Conservation (phyloP, 495 filamentous ascomycete species). For the Lasiosphaeris hirsuta region DNA sequence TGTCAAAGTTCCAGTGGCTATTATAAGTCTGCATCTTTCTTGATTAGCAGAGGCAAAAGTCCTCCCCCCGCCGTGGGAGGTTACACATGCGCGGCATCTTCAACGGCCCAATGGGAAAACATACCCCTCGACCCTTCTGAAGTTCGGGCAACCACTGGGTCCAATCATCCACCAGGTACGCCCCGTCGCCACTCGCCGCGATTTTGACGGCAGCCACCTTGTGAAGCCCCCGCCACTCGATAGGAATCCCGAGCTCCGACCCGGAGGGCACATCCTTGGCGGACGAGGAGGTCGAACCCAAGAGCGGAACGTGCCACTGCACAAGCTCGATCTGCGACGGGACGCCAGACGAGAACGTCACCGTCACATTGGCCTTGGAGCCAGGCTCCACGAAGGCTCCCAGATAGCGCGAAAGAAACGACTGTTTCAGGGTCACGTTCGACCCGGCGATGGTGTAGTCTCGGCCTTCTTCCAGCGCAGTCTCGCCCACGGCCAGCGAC, state of each 20-base stretch:
- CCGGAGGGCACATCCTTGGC: constrained; percentile 42
- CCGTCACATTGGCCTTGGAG: constrained; percentile 46
- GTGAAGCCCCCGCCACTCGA: constrained; percentile 49
- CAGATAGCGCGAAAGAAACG: constrained; percentile 47
- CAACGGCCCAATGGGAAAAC: neutral
- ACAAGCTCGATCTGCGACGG: constrained; percentile 44
- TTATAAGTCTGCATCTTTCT: constrained; percentile 38
- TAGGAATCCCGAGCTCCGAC: constrained; percentile 47
- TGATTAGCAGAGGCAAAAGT: neutral
- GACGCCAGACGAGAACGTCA: constrained; percentile 51
- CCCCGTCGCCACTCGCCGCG: constrained; percentile 40
- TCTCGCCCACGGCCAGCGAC: constrained; percentile 41
- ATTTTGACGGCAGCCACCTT: constrained; percentile 53
- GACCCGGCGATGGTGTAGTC: constrained; percentile 48
- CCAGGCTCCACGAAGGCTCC: constrained; percentile 39
- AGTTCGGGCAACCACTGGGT: constrained; percentile 53
- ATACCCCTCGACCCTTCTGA: constrained; percentile 42
- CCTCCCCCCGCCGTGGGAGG: too few species aligned
- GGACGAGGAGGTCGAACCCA: constrained; percentile 35
- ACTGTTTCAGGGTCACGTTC: constrained; percentile 45
- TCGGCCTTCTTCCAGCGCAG: constrained; percentile 26
- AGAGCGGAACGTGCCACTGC: constrained; percentile 48
- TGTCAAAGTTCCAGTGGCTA: constrained; percentile 52
- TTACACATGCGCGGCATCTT: too few species aligned
- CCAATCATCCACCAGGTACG: constrained; percentile 55